Evolutionary conservation across 2,329 filamentous ascomycete genomes (phyloP).

Genomic region (Talaromyces funiculosus): DNA sequence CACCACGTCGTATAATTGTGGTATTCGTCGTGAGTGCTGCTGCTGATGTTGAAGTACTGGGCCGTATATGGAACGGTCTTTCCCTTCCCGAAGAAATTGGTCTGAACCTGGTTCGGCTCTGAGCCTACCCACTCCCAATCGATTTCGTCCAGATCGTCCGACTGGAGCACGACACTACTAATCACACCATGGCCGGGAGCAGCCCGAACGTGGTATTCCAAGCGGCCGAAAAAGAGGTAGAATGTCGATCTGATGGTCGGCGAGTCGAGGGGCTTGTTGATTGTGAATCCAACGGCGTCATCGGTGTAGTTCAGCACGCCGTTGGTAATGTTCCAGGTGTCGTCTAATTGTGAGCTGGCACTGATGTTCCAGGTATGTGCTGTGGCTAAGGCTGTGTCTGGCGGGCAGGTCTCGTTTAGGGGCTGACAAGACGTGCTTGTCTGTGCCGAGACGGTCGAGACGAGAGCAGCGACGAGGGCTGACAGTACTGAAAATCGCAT

Average conservation of each 20-base stretch:
- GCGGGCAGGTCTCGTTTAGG: slow-evolving; percentile 61
- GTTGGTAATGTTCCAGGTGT: slow-evolving; percentile 63
- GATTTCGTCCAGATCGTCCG: slow-evolving; percentile 78
- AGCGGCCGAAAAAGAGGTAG: slow-evolving; percentile 79
- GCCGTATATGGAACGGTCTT: slow-evolving; percentile 73
- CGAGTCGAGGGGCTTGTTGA: slow-evolving; percentile 64
- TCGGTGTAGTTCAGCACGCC: slow-evolving; percentile 59
- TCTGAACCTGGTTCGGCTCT: slow-evolving; percentile 53
- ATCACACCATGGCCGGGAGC: slow-evolving; percentile 70
- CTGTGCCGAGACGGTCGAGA: slow-evolving; percentile 52
- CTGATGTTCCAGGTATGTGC: slow-evolving; percentile 62
- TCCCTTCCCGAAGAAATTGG: slow-evolving; percentile 96
- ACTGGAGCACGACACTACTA: slow-evolving; percentile 75
- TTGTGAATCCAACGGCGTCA: slow-evolving; percentile 65
- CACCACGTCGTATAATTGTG: slow-evolving; percentile 57
- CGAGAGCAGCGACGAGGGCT: slow-evolving; percentile 17
- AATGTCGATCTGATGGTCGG: slow-evolving; percentile 74
- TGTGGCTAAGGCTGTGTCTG: slow-evolving; percentile 63
- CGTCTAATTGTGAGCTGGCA: slow-evolving; percentile 44
- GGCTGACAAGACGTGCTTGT: slow-evolving; percentile 76
- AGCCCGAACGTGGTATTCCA: slow-evolving; percentile 72
- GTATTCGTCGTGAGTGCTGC: slow-evolving; percentile 48
- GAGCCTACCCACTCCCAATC: slow-evolving; percentile 57
- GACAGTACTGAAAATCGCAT: slow-evolving; percentile 1
- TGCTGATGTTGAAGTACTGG: slow-evolving; percentile 39